A percentile compares a stretch with the other conserved stretches of the same genome.
phyloP scores from a whole-genome alignment of 768 basidiomycete species.

The Amanita polypyramis region DNA sequence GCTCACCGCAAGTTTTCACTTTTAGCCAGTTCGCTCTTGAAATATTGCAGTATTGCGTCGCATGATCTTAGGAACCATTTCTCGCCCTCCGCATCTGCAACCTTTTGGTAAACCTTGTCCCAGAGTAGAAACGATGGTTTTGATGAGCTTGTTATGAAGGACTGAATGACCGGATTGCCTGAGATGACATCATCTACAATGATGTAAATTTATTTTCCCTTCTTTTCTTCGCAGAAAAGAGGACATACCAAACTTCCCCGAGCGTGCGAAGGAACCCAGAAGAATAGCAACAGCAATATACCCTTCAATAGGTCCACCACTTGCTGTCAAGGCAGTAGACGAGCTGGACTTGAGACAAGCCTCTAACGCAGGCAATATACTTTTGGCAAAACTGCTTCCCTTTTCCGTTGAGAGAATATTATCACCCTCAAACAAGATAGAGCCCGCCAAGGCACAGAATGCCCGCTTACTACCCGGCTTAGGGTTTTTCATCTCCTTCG shows the following conservation, averaged over 20 bases:
- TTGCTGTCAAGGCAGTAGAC: constrained; percentile 45
- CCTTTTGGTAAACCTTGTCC: constrained; percentile 80
- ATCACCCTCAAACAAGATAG: constrained; percentile 39
- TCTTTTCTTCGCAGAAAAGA: not conserved
- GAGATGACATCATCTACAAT: constrained; percentile 33
- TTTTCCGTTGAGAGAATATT: constrained; percentile 29
- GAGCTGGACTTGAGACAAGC: constrained; percentile 54
- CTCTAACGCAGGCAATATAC: constrained; percentile 55
- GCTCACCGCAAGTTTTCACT: constrained; percentile 47
- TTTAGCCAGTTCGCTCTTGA: constrained; percentile 39
- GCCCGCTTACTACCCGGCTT: constrained; percentile 55
- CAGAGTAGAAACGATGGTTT: constrained; percentile 84
- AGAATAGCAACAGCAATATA: constrained; percentile 67
- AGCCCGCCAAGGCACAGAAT: constrained; percentile 54
- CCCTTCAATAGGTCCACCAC: constrained; percentile 71
- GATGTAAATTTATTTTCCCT: constrained; percentile 1
- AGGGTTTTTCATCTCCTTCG: constrained; percentile 59
- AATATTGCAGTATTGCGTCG: constrained; percentile 36
- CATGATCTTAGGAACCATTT: constrained; percentile 66
- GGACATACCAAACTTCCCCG: constrained; percentile 43
- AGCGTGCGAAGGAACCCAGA: constrained; percentile 46
- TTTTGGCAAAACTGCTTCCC: constrained; percentile 40
- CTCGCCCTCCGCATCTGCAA: constrained; percentile 51
- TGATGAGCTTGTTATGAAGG: constrained; percentile 33
- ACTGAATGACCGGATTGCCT: constrained; percentile 35